A percentile compares a stretch with the other conserved stretches of the same genome.
Evolutionary conservation across 257 asterid genomes (phyloP).

Genomic region (Verbascum thapsus): DNA sequence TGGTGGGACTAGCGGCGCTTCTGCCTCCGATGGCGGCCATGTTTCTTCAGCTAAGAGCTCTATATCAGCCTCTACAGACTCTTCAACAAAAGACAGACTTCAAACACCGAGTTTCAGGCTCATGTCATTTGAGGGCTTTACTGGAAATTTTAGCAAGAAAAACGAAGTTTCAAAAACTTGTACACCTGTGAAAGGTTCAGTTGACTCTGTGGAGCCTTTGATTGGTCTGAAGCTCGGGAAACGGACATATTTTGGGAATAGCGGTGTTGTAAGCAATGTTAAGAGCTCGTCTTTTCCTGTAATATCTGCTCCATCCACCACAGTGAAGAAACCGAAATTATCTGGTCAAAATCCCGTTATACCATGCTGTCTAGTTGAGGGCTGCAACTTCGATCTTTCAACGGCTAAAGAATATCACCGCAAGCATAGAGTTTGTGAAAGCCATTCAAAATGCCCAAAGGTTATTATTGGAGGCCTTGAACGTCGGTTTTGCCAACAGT

Average conservation of each 20-base stretch:
- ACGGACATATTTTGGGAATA: constrained; percentile 75
- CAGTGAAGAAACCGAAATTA: constrained; percentile 55
- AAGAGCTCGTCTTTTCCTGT: constrained; percentile 48
- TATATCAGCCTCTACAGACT: constrained; percentile 68
- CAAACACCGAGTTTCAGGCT: constrained; percentile 49
- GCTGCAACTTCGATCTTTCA: constrained; percentile 78
- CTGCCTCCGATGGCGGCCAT: constrained; percentile 65
- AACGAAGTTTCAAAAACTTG: constrained; percentile 44
- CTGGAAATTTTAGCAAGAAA: constrained; percentile 35
- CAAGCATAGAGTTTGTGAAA: constrained; percentile 83
- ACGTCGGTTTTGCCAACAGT: constrained; percentile 94
- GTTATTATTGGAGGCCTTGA: constrained; percentile 69
- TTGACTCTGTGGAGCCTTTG: constrained; percentile 56
- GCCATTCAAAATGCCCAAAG: constrained; percentile 76
- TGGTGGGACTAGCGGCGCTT: constrained; percentile 53
- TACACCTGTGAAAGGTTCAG: constrained; percentile 52
- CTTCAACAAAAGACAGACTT: constrained; percentile 54
- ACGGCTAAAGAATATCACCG: constrained; percentile 83
- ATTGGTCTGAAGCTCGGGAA: constrained; percentile 84
- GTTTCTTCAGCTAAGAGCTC: constrained; percentile 84
- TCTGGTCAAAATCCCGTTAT: constrained; percentile 40
- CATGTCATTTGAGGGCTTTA: constrained; percentile 41
- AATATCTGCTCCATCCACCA: constrained; percentile 47
- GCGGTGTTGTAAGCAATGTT: constrained; percentile 40
- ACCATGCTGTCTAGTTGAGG: constrained; percentile 77